phyloP scores from a whole-genome alignment of 2,329 filamentous ascomycete species.

The Pseudocercospora vitis region DNA sequence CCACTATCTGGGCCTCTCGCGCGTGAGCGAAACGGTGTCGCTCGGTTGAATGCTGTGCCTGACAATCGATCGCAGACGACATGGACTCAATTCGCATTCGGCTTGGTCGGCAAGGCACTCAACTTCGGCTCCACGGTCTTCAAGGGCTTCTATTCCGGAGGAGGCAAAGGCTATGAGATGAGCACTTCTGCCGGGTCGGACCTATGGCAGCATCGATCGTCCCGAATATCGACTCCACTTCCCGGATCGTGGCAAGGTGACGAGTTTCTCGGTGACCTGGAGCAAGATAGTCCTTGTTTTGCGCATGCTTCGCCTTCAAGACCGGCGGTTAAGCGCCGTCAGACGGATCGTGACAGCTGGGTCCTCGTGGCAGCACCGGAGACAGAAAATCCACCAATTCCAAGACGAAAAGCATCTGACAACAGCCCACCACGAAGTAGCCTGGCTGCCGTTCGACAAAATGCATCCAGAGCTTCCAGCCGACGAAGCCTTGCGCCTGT shows the following conservation, averaged over 20 bases:
- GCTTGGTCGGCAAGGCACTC: conserved; percentile 73
- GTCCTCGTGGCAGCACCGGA: conserved; percentile 48
- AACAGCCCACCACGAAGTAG: conserved; percentile 26
- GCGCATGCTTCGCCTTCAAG: conserved; percentile 31
- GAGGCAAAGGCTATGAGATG: conserved; percentile 69
- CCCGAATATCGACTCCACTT: conserved; percentile 45
- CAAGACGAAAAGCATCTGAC: conserved; percentile 38
- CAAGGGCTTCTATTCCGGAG: conserved; percentile 82
- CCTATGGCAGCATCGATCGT: conserved; percentile 28
- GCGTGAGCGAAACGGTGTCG: conserved; percentile 40
- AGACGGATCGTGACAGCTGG: conserved; percentile 51
- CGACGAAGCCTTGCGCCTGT: conserved; percentile 44
- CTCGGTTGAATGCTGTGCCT: conserved; percentile 23
- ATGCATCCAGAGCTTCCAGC: conserved; percentile 36
- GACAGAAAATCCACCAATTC: conserved; percentile 54
- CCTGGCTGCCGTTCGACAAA: conserved; percentile 19
- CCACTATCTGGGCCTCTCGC: conserved; percentile 34
- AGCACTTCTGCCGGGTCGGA: conserved; percentile 19
- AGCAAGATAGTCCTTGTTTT: conserved; percentile 45
- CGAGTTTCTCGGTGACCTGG: conserved; percentile 47
- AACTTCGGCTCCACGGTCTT: conserved; percentile 78
- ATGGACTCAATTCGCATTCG: conserved; percentile 62
- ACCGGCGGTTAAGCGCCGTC: conserved; percentile 46
- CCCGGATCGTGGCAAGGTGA: conserved; percentile 57
- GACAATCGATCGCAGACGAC: conserved; percentile 22